Conservation (phyloP, 352 stramenopile species). For the Pythium volutum region DNA sequence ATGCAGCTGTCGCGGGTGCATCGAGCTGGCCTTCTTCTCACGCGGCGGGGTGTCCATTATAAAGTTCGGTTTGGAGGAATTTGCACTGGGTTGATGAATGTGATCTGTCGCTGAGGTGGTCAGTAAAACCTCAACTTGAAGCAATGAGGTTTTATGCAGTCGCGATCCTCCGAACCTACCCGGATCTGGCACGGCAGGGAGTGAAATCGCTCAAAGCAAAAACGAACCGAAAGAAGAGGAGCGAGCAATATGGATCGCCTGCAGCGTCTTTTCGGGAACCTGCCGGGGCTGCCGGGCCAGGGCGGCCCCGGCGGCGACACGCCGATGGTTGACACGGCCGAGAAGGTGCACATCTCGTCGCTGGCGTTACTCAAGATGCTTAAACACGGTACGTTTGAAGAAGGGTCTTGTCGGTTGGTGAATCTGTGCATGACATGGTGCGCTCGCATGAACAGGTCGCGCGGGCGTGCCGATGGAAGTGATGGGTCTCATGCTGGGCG, state of each 20-base stretch:
- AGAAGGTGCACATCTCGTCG: constrained; percentile 99
- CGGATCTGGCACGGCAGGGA: constrained; percentile 12
- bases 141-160: constrained; percentile 24
- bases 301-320: constrained; percentile 80
- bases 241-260: constrained; percentile 69
- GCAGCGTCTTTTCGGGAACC: constrained; percentile 83
- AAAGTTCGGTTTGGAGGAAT: not conserved
- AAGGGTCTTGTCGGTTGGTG: not conserved
- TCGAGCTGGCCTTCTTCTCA: constrained; percentile 34
- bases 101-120: too few relatives aligned
- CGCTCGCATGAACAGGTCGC: constrained; percentile 44
- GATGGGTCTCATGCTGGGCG: constrained; percentile 99
- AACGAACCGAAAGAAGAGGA: constrained; percentile 10
- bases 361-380: constrained; percentile 99
- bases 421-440: constrained; percentile 16
- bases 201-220: constrained; percentile 21
- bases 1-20: constrained; percentile 54
- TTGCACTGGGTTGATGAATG: constrained; percentile 3
- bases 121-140: constrained; percentile 29
- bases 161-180: constrained; percentile 21
- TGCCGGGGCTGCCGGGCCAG: constrained; percentile 71
- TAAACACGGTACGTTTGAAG: constrained; percentile 90
- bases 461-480: constrained; percentile 99
- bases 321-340: constrained; percentile 94
- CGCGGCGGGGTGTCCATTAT: constrained; percentile 70